These are phyloP conservation scores for Massariosphaeria phaeospora DNA, from an alignment of 495 filamentous ascomycete species.

Conservation along the genomic window DNA sequence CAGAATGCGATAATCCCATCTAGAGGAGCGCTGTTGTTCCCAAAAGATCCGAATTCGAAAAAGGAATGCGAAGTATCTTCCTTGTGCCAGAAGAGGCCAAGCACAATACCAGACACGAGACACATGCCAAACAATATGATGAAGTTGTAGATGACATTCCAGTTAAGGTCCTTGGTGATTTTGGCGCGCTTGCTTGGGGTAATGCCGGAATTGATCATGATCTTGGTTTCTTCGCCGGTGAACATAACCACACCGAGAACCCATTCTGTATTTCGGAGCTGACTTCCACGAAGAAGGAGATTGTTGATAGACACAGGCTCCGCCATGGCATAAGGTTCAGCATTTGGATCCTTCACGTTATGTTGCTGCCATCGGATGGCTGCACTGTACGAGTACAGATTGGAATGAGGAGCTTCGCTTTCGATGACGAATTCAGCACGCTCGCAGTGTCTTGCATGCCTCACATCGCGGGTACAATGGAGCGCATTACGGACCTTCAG, in stretches of 20 bases:
- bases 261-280: conserved; percentile 95
- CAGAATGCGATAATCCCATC: conserved; percentile 96
- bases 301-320: conserved; percentile 96
- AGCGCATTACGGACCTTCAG: conserved; percentile 91
- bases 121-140: conserved; percentile 86
- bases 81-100: conserved; percentile 77
- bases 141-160: conserved; percentile 98
- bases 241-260: conserved; percentile 91
- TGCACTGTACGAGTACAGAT: conserved; percentile 88
- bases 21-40: conserved; percentile 60
- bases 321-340: conserved; percentile 66
- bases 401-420: conserved; percentile 86
- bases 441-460: conserved; percentile 90
- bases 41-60: conserved; percentile 86
- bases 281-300: conserved; percentile 85
- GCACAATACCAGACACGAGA: conserved; percentile 73
- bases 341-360: conserved; percentile 56
- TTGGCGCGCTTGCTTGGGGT: conserved; percentile 93
- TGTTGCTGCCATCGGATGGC: conserved; percentile 81
- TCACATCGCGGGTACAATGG: conserved; percentile 74
- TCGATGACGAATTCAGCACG: conserved; percentile 80
- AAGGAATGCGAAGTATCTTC: conserved; percentile 66
- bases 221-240: conserved; percentile 96
- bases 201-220: conserved; percentile 97
- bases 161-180: conserved; percentile 88